phyloP scores from a whole-genome alignment of 805 yeast genomes.

The Clavispora carvajalis region DNA sequence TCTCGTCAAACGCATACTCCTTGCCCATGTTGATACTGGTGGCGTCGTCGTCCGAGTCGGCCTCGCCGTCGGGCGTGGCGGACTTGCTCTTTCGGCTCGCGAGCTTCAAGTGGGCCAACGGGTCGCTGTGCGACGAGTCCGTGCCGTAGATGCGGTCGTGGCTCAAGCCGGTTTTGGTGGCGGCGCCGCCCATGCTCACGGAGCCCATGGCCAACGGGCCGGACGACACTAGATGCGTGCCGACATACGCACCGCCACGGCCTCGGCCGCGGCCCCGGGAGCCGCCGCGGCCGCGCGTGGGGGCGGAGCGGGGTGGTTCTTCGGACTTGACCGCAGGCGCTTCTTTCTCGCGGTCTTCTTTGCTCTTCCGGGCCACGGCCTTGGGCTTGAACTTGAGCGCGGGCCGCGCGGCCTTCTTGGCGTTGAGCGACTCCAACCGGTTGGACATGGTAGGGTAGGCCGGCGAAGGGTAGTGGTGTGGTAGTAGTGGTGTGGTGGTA shows the following conservation, averaged over 20 bases:
- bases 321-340: conserved; percentile 52
- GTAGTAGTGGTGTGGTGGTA: background rate
- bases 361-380: conserved; percentile 74
- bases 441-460: too few species aligned
- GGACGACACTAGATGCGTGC: conserved; percentile 61
- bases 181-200: conserved; percentile 38
- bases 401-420: conserved; percentile 40
- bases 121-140: conserved; percentile 35
- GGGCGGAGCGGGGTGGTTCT: conserved; percentile 12
- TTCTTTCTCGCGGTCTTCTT: conserved; percentile 76
- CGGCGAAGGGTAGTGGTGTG: background rate
- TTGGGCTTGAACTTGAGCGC: conserved; percentile 79
- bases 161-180: conserved; percentile 23
- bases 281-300: conserved; percentile 22
- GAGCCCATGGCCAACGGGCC: conserved; percentile 73
- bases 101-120: conserved; percentile 30
- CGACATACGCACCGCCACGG: conserved; percentile 37
- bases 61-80: conserved; percentile 26
- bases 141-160: conserved; percentile 41
- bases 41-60: conserved; percentile 37
- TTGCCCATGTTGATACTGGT: conserved; percentile 60
- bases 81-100: conserved; percentile 19
- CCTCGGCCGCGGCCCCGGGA: conserved; percentile 31
- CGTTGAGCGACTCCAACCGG: conserved; percentile 37
- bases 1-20: conserved; percentile 47